phyloP scores from a whole-genome alignment of 2,329 filamentous ascomycete genomes.

The Alternaria metachromatica region DNA sequence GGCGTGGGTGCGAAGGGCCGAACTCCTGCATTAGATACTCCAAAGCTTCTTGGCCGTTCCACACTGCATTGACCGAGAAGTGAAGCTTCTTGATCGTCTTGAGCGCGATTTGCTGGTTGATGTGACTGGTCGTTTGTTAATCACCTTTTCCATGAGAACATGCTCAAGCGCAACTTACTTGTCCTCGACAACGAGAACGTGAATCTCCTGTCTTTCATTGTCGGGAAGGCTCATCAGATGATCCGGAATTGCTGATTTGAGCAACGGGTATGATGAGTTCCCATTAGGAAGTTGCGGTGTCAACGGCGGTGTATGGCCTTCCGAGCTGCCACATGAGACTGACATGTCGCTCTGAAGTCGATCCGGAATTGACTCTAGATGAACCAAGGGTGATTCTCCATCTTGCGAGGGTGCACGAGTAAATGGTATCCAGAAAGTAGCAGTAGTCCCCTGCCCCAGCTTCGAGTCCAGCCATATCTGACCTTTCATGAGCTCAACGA shows the following conservation, averaged over 20 bases:
- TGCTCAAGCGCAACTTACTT: constrained; percentile 61
- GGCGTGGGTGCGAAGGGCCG: constrained; percentile 60
- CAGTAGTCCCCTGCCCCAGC: constrained; percentile 72
- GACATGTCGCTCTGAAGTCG: constrained; percentile 64
- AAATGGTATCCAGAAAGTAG: constrained; percentile 79
- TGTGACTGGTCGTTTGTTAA: constrained; percentile 46
- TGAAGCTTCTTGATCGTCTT: constrained; percentile 77
- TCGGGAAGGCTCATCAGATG: constrained; percentile 57
- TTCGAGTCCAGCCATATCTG: constrained; percentile 73
- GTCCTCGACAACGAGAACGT: constrained; percentile 82
- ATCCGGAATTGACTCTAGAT: constrained; percentile 70
- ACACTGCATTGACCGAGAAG: constrained; percentile 73
- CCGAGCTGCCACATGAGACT: constrained; percentile 71
- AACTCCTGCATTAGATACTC: constrained; percentile 69
- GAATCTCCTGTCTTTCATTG: constrained; percentile 66
- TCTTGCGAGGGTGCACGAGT: constrained; percentile 68
- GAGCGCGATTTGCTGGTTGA: constrained; percentile 78
- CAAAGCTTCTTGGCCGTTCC: constrained; percentile 80
- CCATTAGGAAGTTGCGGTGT: constrained; percentile 38
- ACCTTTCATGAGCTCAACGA: constrained; percentile 78
- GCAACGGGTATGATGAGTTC: constrained; percentile 31
- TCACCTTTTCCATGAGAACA: neutral
- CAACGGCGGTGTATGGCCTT: constrained; percentile 59
- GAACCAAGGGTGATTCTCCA: constrained; percentile 61
- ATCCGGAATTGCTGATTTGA: constrained; percentile 34